These are phyloP conservation scores for Dryas alaskensis DNA, from an alignment of 306 rosid genomes.

Conservation along the genomic window DNA sequence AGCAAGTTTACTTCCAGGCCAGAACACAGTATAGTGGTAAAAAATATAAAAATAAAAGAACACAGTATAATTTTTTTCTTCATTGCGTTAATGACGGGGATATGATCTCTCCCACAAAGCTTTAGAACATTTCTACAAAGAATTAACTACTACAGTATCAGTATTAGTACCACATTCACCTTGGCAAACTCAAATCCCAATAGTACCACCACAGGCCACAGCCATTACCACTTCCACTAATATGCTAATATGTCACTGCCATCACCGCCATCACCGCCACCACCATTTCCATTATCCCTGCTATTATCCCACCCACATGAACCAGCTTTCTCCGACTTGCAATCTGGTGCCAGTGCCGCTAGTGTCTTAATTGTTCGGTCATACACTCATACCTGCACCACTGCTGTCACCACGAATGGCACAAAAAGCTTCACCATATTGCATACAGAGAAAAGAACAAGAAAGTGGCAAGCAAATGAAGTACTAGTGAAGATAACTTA, in stretches of 20 bases:
- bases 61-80: no score
- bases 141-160: neutral
- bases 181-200: neutral
- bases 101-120: neutral
- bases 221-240: neutral
- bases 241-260: neutral
- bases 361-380: neutral
- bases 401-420: neutral
- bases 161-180: neutral
- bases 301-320: no score
- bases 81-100: neutral
- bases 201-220: neutral
- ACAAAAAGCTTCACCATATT: neutral
- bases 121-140: neutral
- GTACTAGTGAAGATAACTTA: neutral
- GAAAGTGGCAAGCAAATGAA: conserved; percentile 8
- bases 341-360: no score
- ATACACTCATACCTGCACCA: neutral
- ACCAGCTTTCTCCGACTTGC: no score
- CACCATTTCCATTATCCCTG: neutral
- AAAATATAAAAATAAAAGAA: no score
- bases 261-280: neutral
- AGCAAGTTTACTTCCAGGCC: neutral
- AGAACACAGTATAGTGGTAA: neutral
- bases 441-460: neutral